These are phyloP conservation scores for Macrophomina pseudophaseolina DNA, from an alignment of 2,329 filamentous ascomycete species.

Conservation along the genomic window DNA sequence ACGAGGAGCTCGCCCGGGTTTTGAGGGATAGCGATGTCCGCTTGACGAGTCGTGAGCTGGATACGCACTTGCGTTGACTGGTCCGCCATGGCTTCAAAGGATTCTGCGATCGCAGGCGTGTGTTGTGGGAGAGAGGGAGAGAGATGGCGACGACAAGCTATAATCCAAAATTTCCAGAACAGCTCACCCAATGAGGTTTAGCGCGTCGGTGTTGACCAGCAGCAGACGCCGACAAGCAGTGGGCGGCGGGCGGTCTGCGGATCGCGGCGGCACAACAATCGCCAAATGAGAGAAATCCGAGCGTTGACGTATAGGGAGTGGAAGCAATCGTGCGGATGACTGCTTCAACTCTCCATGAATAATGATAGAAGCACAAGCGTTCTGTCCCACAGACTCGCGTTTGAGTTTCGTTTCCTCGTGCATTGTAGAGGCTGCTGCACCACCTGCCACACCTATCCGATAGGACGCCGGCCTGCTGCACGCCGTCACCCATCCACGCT, in stretches of 20 bases:
- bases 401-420: too few species aligned
- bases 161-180: conserved; percentile 26
- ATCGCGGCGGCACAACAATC: conserved; percentile 6
- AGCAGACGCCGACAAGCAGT: conserved; percentile 5
- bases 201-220: conserved; percentile 20
- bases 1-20: conserved; percentile 62
- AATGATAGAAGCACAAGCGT: too few species aligned
- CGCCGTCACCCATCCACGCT: neutral
- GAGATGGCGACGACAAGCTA: neutral
- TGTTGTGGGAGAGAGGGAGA: neutral
- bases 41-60: conserved; percentile 58
- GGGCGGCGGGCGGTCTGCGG: neutral
- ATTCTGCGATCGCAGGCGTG: neutral
- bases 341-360: too few species aligned
- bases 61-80: conserved; percentile 53
- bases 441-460: neutral
- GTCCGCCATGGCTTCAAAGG: conserved; percentile 19
- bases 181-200: conserved; percentile 19
- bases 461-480: conserved; percentile 14
- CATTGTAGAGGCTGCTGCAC: too few species aligned
- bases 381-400: too few species aligned
- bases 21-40: conserved; percentile 59
- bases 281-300: neutral
- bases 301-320: too few species aligned
- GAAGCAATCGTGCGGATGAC: too few species aligned